Percentiles rank a stretch among this genome's conserved stretches.
Evolutionary conservation across 164 flowering plant species (phyloP).

Genomic region (Magnolia officinalis): DNA sequence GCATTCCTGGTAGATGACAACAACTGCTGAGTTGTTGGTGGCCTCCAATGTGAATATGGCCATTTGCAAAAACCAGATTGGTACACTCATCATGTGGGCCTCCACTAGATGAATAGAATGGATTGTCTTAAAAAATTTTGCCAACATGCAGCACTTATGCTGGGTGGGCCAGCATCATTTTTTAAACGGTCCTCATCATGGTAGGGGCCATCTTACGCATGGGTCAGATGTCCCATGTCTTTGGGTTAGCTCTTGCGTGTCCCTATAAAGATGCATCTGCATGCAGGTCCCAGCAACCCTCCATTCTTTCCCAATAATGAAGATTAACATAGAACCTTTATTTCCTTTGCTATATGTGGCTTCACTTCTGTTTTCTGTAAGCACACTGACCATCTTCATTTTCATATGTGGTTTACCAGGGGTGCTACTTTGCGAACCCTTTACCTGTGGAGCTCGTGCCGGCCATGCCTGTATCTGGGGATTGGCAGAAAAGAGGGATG

Average conservation of each 20-base stretch:
- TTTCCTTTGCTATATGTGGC: neutral
- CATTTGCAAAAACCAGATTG: no score
- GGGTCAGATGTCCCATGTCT: neutral
- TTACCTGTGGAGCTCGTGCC: slow-evolving; percentile 31
- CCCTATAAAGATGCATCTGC: no score
- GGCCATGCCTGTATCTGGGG: slow-evolving; percentile 13
- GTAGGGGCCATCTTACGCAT: neutral
- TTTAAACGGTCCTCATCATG: neutral
- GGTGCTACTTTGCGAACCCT: slow-evolving; percentile 30
- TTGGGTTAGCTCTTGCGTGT: no score
- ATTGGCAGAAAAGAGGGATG: slow-evolving; percentile 10
- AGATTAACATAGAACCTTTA: no score
- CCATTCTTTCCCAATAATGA: neutral
- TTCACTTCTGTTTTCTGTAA: neutral
- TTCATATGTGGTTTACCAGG: slow-evolving; percentile 13
- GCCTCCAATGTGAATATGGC: no score
- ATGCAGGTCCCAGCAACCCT: no score
- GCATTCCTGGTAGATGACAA: no score
- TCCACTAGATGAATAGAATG: neutral
- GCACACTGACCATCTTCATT: neutral
- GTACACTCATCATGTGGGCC: no score
- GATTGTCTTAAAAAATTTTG: no score
- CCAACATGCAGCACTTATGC: neutral
- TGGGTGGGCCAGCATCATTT: neutral
- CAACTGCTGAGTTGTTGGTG: no score